A percentile compares a stretch with the other conserved stretches of the same genome.
Evolutionary conservation across 148 eudicot genomes (phyloP).

Genomic region (Talinum fruticosum): DNA sequence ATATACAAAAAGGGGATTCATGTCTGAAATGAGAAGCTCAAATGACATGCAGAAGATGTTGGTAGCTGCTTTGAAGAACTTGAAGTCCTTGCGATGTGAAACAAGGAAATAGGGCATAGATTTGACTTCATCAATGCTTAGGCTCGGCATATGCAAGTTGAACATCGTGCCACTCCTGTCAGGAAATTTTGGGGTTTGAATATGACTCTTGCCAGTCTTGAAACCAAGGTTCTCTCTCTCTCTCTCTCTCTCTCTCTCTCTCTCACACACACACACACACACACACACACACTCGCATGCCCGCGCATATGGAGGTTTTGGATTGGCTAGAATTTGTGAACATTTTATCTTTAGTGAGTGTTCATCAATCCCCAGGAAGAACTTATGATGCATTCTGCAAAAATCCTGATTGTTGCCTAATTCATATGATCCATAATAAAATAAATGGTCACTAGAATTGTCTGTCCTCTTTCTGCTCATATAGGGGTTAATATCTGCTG

Average conservation of each 20-base stretch:
- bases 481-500: neutral
- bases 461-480: neutral
- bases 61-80: constrained; percentile 41
- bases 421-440: neutral
- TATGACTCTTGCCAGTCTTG: neutral
- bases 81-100: constrained; percentile 38
- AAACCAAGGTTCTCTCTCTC: neutral
- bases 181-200: neutral
- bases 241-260: neutral
- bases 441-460: neutral
- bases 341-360: neutral
- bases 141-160: neutral
- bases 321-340: neutral
- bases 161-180: neutral
- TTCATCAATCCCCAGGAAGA: too few relatives aligned
- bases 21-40: constrained; percentile 33
- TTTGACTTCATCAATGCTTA: neutral
- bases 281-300: too few relatives aligned
- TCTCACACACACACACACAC: too few relatives aligned
- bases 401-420: neutral
- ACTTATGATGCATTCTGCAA: neutral
- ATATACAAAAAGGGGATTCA: constrained; percentile 62
- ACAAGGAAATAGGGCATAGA: constrained; percentile 16
- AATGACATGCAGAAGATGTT: constrained; percentile 34
- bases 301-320: neutral